A percentile compares a stretch with the other conserved stretches of the same genome.
phyloP scores from a whole-genome alignment of 2,329 filamentous ascomycete species.

The Curvularia sp. region DNA sequence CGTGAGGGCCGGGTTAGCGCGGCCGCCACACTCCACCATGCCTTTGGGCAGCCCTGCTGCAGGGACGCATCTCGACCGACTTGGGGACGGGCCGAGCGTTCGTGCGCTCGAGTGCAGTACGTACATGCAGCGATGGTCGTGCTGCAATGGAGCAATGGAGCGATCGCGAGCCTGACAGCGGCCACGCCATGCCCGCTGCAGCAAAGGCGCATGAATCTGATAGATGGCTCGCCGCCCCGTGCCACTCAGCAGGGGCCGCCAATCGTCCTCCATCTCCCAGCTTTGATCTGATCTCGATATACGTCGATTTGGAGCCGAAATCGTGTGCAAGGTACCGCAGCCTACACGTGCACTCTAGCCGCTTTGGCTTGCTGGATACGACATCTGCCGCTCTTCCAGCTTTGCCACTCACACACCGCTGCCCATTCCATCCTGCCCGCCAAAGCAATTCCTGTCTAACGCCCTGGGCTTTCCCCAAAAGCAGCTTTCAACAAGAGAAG shows the following conservation, averaged over 20 bases:
- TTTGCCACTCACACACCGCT: constrained; percentile 2
- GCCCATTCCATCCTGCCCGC: background rate
- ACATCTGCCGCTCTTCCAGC: constrained; percentile 12
- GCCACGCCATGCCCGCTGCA: constrained; percentile 25
- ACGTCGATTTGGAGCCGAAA: constrained; percentile 25
- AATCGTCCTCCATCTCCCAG: constrained; percentile 18
- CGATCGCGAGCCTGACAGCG: constrained; percentile 37
- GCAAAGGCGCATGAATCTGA: constrained; percentile 19
- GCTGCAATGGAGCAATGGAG: constrained; percentile 34
- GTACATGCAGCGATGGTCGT: constrained; percentile 40
- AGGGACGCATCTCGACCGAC: constrained; percentile 31
- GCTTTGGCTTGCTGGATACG: constrained; percentile 4
- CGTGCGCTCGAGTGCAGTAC: too few species aligned
- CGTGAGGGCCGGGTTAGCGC: constrained; percentile 25
- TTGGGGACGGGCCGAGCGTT: constrained; percentile 33
- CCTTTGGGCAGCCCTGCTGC: constrained; percentile 18
- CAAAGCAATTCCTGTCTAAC: constrained; percentile 9
- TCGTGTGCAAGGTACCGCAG: constrained; percentile 23
- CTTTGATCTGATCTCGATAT: constrained; percentile 23
- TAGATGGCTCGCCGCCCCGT: constrained; percentile 26
- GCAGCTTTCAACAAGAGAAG: too few species aligned
- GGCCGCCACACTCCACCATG: constrained; percentile 27
- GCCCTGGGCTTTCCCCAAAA: too few species aligned
- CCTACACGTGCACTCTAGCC: constrained; percentile 15
- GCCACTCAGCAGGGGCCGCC: constrained; percentile 17